Percentiles rank a stretch among this genome's conserved stretches.
These are phyloP conservation scores for Ziziphus jujuba DNA, from an alignment of 306 rosid genomes.

Conservation along the genomic window DNA sequence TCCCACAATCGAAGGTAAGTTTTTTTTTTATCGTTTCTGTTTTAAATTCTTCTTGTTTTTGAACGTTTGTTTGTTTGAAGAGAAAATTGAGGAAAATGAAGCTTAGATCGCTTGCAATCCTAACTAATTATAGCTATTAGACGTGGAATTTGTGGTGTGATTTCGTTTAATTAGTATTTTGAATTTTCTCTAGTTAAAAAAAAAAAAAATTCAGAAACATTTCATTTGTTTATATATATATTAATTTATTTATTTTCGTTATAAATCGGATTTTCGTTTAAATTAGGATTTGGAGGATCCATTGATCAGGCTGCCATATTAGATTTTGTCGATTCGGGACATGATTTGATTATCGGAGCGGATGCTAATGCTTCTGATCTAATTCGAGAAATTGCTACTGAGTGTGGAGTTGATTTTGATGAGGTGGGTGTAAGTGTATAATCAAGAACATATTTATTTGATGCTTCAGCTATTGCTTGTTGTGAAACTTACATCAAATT, in stretches of 20 bases:
- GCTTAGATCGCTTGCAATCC: constrained; percentile 1
- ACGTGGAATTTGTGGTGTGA: background rate
- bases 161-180: background rate
- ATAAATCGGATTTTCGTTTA: background rate
- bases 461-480: background rate
- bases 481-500: background rate
- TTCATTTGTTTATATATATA: background rate
- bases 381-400: constrained; percentile 75
- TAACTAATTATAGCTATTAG: background rate
- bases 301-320: constrained; percentile 71
- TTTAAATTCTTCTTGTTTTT: background rate
- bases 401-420: constrained; percentile 93
- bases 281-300: constrained; percentile 92
- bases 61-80: background rate
- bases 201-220: background rate
- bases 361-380: constrained; percentile 84
- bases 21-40: background rate
- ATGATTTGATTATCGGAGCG: constrained; percentile 79
- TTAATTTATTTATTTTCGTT: background rate
- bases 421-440: constrained; percentile 56
- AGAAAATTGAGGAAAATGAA: background rate
- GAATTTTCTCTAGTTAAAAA: background rate
- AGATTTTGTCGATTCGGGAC: constrained; percentile 96
- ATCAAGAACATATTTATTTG: background rate
- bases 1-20: constrained; percentile 86